These are phyloP conservation scores for Podospora comata DNA, from an alignment of 495 filamentous ascomycete genomes.

Conservation along the genomic window DNA sequence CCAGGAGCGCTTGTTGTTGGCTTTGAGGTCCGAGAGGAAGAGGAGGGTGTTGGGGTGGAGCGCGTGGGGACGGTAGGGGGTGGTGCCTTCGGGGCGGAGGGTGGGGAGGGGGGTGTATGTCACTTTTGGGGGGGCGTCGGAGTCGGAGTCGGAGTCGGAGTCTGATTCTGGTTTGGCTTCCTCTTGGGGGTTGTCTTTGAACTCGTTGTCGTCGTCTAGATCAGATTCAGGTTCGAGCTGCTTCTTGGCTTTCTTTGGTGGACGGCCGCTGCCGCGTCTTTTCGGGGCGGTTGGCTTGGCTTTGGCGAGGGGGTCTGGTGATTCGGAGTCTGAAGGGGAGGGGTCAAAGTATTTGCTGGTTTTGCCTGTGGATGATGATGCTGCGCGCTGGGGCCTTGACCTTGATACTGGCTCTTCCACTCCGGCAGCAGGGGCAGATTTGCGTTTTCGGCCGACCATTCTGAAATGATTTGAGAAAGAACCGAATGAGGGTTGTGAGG, in stretches of 20 bases:
- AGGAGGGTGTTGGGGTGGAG: slow-evolving; percentile 79
- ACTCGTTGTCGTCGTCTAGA: slow-evolving; percentile 23
- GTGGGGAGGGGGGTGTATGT: slow-evolving; percentile 67
- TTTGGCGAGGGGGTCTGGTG: slow-evolving; percentile 5
- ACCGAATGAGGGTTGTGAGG: neutral
- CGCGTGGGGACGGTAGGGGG: slow-evolving; percentile 63
- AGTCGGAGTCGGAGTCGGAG: slow-evolving; percentile 36
- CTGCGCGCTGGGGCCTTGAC: slow-evolving; percentile 36
- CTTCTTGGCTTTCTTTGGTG: slow-evolving; percentile 20
- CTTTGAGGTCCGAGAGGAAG: slow-evolving; percentile 70
- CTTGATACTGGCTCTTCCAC: neutral
- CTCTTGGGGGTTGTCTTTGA: slow-evolving; percentile 24
- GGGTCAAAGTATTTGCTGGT: slow-evolving; percentile 43
- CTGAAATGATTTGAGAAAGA: neutral
- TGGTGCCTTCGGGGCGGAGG: slow-evolving; percentile 61
- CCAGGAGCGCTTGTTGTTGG: slow-evolving; percentile 79
- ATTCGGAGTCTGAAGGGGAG: slow-evolving; percentile 16
- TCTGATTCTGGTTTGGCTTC: neutral
- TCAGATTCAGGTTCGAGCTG: slow-evolving; percentile 18
- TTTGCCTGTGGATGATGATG: slow-evolving; percentile 25
- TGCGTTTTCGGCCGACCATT: slow-evolving; percentile 25
- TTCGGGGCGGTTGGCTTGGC: neutral
- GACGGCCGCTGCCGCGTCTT: slow-evolving; percentile 6
- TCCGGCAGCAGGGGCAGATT: slow-evolving; percentile 14
- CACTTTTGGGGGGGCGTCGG: slow-evolving; percentile 36